Evolutionary conservation across 805 yeast genomes (phyloP), one percentile per base, ranked within the genome.

Genomic region (Candida broadrunensis): DNA sequence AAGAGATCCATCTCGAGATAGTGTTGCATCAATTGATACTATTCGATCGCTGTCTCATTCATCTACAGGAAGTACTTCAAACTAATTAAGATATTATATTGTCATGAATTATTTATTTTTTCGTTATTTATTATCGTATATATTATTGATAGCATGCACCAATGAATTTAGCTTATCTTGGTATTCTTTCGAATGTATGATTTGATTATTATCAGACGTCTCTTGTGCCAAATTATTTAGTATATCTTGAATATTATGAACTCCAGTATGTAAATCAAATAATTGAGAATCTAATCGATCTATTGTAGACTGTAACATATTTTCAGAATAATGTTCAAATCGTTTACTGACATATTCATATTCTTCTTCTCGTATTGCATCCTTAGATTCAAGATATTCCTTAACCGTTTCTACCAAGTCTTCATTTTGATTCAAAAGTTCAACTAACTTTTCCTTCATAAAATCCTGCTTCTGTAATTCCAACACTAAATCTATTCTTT

Each of bases 391-490:
- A 25, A 64, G 48, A 46, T 56, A 64, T 13, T 60, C 65, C 32
- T 60, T 57, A 16, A 68, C 63, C 8, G 62, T 58, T 8, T 51
- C 56, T 7, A 67, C 48, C 23, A 67, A 59, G 15, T 60, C 68
- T 31, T 58, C 54, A 43, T 65, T 62, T 39, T 64, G 71, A 23
- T 44, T 49, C 3, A 65, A 49, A 35, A 70, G 45, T 29, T 63
- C 72, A 15, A 40, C 29, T n/a, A 69, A 43, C 43, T 65, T 62
- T 6, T 50, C 60, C 5, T 56, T 37, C 3, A 65, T 39, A 36
- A 49, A 65, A 33, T 67, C 70, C 36, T 67, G 72, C 31, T 56
- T 51, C 45, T 70, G 74, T n/a, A 70, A 45, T n/a, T 58, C 65
- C 68, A 63, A 60, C 0, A 67, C 56, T 21, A 66, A 46, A 7